Evolutionary conservation across 2,329 filamentous ascomycete species (phyloP).

Genomic region (Clonostachys sp.): DNA sequence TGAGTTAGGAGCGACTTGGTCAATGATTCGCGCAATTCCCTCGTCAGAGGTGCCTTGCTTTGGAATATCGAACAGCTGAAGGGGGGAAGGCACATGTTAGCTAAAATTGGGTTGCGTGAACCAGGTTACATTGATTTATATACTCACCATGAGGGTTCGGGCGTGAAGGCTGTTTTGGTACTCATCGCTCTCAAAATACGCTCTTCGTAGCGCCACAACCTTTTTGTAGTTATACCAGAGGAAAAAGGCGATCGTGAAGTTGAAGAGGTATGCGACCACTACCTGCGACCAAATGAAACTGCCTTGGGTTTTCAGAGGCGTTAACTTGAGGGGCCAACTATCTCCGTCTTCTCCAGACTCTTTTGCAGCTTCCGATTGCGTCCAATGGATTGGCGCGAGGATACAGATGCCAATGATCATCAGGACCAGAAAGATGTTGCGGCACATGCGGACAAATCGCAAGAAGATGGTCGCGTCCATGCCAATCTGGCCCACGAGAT

Average conservation of each 20-base stretch:
- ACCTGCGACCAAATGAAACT: slow-evolving; percentile 54
- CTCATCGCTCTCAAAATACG: slow-evolving; percentile 80
- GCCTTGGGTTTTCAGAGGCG: slow-evolving; percentile 50
- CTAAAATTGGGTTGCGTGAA: background rate
- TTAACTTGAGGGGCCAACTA: slow-evolving; percentile 53
- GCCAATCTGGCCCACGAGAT: slow-evolving; percentile 77
- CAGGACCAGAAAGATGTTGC: slow-evolving; percentile 79
- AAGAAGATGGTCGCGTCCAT: slow-evolving; percentile 90
- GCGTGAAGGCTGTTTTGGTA: slow-evolving; percentile 87
- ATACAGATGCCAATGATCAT: slow-evolving; percentile 70
- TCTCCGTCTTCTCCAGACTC: slow-evolving; percentile 9
- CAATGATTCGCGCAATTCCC: slow-evolving; percentile 79
- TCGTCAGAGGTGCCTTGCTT: slow-evolving; percentile 75
- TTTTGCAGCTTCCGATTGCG: slow-evolving; percentile 22
- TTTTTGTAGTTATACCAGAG: slow-evolving; percentile 88
- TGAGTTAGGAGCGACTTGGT: slow-evolving; percentile 72
- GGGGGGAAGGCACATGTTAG: background rate
- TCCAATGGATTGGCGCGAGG: slow-evolving; percentile 76
- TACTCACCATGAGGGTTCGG: slow-evolving; percentile 57
- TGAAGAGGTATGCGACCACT: slow-evolving; percentile 59
- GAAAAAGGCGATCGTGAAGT: slow-evolving; percentile 72
- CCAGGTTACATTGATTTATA: background rate
- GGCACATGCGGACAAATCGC: slow-evolving; percentile 83
- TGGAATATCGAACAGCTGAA: slow-evolving; percentile 76
- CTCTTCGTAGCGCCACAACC: slow-evolving; percentile 64